These are phyloP conservation scores for Cerioporus squamosus DNA, from an alignment of 1,284 basidiomycete species.

Conservation along the genomic window DNA sequence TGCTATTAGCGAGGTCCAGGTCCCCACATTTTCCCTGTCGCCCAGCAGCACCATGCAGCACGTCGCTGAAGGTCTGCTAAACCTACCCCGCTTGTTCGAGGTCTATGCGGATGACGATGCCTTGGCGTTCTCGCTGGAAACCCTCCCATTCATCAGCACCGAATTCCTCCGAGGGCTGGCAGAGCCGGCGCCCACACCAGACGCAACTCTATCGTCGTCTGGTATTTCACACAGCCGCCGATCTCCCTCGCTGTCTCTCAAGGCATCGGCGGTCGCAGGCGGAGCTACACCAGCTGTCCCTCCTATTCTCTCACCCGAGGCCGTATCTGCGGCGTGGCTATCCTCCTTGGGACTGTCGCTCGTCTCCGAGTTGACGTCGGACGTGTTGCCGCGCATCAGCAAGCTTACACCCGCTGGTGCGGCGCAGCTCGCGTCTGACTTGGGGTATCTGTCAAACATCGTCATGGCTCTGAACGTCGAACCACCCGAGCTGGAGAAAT, in stretches of 20 bases:
- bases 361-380: constrained; percentile 70
- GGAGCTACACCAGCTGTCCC: constrained; percentile 33
- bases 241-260: constrained; percentile 35
- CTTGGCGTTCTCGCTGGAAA: constrained; percentile 86
- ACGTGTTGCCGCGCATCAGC: constrained; percentile 67
- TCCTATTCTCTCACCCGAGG: constrained; percentile 61
- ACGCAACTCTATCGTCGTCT: constrained; percentile 27
- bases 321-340: constrained; percentile 88
- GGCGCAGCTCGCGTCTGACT: constrained; percentile 85
- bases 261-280: constrained; percentile 28
- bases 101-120: constrained; percentile 93
- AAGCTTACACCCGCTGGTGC: constrained; percentile 69
- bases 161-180: constrained; percentile 56
- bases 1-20: constrained; percentile 65
- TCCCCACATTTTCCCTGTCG: constrained; percentile 94
- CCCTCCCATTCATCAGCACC: constrained; percentile 71
- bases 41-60: constrained; percentile 89
- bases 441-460: constrained; percentile 90
- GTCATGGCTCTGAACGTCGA: constrained; percentile 91
- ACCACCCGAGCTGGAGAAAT: constrained; percentile 71
- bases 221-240: constrained; percentile 40
- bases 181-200: constrained; percentile 38
- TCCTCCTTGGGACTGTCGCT: constrained; percentile 85
- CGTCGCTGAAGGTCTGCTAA: constrained; percentile 91
- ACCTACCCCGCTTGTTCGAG: constrained; percentile 92